A percentile compares a stretch with the other conserved stretches of the same genome.
These are phyloP conservation scores for Triticum aestivum DNA, from an alignment of 176 grass and related monocot genomes.

Conservation along the genomic window DNA sequence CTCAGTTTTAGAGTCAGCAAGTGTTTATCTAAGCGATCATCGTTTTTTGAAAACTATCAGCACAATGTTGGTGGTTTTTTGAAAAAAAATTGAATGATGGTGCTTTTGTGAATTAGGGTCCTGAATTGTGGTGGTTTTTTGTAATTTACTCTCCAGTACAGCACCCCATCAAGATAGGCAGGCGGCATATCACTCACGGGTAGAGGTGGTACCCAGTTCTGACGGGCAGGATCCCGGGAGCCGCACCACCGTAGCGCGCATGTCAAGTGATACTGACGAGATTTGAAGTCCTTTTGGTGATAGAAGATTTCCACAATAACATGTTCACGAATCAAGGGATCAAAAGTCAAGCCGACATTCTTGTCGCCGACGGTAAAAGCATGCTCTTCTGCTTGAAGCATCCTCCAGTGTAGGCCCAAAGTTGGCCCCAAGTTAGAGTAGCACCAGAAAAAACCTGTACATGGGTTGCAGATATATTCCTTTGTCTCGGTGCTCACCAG, in stretches of 20 bases:
- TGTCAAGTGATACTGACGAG: not conserved
- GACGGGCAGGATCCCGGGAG: too few relatives aligned
- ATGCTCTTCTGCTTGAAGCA: not conserved
- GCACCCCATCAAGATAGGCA: not conserved
- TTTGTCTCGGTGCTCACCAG: not conserved
- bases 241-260: not conserved
- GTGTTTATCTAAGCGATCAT: too few relatives aligned
- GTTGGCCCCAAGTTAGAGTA: not conserved
- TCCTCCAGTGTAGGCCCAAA: not conserved
- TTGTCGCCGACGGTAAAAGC: constrained; percentile 4
- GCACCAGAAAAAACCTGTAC: not conserved
- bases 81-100: too few relatives aligned
- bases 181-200: constrained; percentile 12
- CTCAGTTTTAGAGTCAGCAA: too few relatives aligned
- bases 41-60: too few relatives aligned
- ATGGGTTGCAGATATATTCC: constrained; percentile 15
- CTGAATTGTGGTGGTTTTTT: too few relatives aligned
- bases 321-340: not conserved
- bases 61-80: too few relatives aligned
- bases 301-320: not conserved
- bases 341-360: constrained; percentile 23
- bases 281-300: not conserved
- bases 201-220: not conserved
- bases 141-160: not conserved
- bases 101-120: too few relatives aligned